Base-by-base conservation (phyloP, 192 early-diverging fungal genomes). In the Haplosporangium gracile region DNA sequence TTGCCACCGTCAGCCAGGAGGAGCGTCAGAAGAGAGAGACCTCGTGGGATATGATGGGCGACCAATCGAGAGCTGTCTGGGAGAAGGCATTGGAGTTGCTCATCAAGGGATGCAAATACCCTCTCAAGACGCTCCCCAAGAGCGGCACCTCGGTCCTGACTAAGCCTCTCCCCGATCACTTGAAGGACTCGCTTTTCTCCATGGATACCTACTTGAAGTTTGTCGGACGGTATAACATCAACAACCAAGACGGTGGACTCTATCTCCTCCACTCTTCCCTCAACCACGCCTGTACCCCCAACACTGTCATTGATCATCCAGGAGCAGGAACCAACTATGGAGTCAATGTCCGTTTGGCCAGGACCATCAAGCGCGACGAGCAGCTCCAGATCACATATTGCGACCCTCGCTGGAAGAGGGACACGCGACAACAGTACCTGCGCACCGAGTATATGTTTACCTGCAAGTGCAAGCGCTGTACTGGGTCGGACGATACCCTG, bases 241-340 rank as follows among this genome's bases (percentile, higher is more conserved):
- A 93, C 74, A 92, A 93, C 81, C 93, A 93, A 72, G 90, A 91
- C 51, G 93, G 93, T 76, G 93, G 93, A 29, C 72, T 93, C 68
- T 93, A 93, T 68, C 77, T 91, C 53, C 77, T 93, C 71, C 93
- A 93, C 40, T 91, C 91, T 15, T 90, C 90, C 60, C 82, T 93
- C 71, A 93, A 93, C 77, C 93, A 93, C 70, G 89, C 86, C 63
- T 93, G 93, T 51, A 72, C 80, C 9, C 93, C 93, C 63, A 92
- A 91, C 53, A 87, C 90, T 42, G 79, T 87, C 55, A 91, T 92
- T 68, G 90, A 90, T 8, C 89, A 92, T 77, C 91, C 91, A 26
- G 87, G 86, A 69, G 80, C 85, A 40, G 85, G 85, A 49, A 82
- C 80, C 4, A 91, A 90, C 74, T 93, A 93, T 79, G 88, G 88